These are phyloP conservation scores for Nicotiana benthamiana DNA, from an alignment of 257 asterid species.

Conservation along the genomic window DNA sequence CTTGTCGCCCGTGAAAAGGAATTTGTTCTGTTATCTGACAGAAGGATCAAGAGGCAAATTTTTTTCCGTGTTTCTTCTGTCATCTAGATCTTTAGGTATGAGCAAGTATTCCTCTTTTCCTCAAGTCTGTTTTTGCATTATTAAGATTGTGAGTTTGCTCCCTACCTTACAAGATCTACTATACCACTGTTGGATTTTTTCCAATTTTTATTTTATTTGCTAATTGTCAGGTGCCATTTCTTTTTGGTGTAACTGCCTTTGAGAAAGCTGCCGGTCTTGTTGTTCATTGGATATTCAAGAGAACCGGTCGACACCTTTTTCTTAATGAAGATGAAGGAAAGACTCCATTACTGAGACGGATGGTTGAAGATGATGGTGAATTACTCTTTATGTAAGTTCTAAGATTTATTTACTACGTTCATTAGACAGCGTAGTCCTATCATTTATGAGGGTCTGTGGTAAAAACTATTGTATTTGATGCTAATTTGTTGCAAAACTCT, in stretches of 20 bases:
- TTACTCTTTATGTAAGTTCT: slow-evolving; percentile 55
- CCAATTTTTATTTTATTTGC: neutral
- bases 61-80: neutral
- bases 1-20: neutral
- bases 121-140: neutral
- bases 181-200: neutral
- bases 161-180: neutral
- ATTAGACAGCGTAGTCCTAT: neutral
- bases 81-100: neutral
- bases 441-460: neutral
- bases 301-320: slow-evolving; percentile 96
- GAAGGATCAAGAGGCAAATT: neutral
- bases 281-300: slow-evolving; percentile 85
- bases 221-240: slow-evolving; percentile 80
- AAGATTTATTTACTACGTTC: neutral
- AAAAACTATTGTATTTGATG: neutral
- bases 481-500: slow-evolving; percentile 7
- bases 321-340: slow-evolving; percentile 76
- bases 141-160: neutral
- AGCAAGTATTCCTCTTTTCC: neutral
- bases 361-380: slow-evolving; percentile 71
- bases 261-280: slow-evolving; percentile 68
- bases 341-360: slow-evolving; percentile 75
- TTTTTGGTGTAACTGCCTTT: slow-evolving; percentile 81
- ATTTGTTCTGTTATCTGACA: neutral